Evolutionary conservation across 106 monocot genomes (phyloP), one percentile per base, ranked within the genome.

Genomic region (Allium cepa): DNA sequence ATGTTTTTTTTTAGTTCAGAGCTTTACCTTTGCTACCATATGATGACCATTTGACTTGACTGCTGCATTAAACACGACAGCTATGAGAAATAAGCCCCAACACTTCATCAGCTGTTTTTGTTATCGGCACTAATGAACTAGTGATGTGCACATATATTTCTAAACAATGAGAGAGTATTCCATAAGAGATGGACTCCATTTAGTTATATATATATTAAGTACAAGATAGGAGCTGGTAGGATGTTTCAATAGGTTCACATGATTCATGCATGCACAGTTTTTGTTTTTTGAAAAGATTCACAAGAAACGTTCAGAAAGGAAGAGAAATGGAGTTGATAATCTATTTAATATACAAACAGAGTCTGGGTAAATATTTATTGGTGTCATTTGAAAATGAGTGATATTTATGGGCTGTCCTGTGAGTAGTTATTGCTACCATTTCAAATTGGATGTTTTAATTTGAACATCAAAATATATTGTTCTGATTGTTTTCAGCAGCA

Each of bases 191-290:
- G 15, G 53, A 26, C 8, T 26, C 0, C 9, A 10, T 8, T 10
- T 10, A 62, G 10, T 9, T 49, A 27, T 68, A 36, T 55, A 68
- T 68, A 55, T 56, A 46, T 26, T 22, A 36, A 56, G 48, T 9
- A 47, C 22, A 7, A 17, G 15, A 47, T 50, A 22, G 26, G 10
- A 14, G 53, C 15, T 8, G 46, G 10, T 22, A 60, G 67, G 51
- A 71, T 70, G 63, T 77, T 76, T 78, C 69, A 73, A 73, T 78
- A 28, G 3, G 10, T 56, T 79, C 85, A 85, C 85, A 81, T 78
- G 85, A 85, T 70, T 61, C 78, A 67, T 65, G 80, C 22, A 22
- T 65, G 77, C 55, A 28, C 10, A 16, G 47, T n/a, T 28, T 67
- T 53, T 51, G 22, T 22, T 22, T 22, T 22, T 22, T 26, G 22